Evolutionary conservation across 1,284 basidiomycete genomes (phyloP).

Genomic region (Leccinum fallax): DNA sequence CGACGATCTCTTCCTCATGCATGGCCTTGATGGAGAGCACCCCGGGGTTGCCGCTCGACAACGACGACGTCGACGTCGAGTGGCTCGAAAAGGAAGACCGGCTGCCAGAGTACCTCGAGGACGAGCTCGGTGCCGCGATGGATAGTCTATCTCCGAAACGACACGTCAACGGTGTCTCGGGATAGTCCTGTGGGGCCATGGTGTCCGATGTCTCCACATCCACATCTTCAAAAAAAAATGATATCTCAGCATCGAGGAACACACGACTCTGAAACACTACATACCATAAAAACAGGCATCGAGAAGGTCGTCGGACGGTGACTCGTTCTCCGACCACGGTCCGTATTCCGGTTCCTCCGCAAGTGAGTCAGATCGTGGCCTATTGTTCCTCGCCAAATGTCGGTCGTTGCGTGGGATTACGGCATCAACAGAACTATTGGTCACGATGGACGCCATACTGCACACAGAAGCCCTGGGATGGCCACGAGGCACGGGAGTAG

Average conservation of each 20-base stretch:
- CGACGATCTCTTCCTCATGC: conserved; percentile 59
- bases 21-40: conserved; percentile 66
- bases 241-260: not conserved
- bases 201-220: conserved; percentile 33
- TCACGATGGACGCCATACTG: conserved; percentile 62
- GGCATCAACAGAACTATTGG: conserved; percentile 57
- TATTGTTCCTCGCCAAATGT: conserved; percentile 2
- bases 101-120: conserved; percentile 14
- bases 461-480: conserved; percentile 49
- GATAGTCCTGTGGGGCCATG: conserved; percentile 9
- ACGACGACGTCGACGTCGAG: conserved; percentile 21
- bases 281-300: conserved; percentile 53
- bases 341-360: conserved; percentile 38
- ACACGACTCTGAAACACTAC: conserved; percentile 8
- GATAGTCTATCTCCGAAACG: conserved; percentile 13
- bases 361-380: conserved; percentile 19
- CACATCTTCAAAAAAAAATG: not conserved
- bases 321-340: conserved; percentile 20
- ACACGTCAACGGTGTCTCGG: conserved; percentile 26
- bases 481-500: conserved; percentile 36
- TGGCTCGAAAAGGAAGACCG: conserved; percentile 34
- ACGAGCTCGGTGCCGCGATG: conserved; percentile 11
- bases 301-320: conserved; percentile 42
- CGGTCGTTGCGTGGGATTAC: conserved; percentile 45
- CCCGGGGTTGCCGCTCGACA: conserved; percentile 28